Conservation (phyloP, 805 yeast genomes). For the Suhomyces pyralidae region DNA sequence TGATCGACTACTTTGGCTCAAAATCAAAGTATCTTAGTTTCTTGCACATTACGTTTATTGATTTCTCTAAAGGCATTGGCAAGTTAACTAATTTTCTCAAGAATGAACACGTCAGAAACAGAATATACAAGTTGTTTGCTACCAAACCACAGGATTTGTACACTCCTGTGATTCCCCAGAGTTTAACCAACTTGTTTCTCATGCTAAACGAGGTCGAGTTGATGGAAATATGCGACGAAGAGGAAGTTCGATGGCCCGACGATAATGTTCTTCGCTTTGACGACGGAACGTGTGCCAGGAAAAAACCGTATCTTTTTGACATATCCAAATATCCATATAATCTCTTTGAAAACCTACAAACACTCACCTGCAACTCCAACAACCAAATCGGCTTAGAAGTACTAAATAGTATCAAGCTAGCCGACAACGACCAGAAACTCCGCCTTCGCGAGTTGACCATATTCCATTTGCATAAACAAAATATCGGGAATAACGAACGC, state of each 20-base stretch:
- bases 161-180: conserved; percentile 23
- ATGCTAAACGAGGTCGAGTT: conserved; percentile 31
- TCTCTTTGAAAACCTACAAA: conserved; percentile 14
- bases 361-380: conserved; percentile 32
- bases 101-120: conserved; percentile 21
- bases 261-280: background rate
- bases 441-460: conserved; percentile 26
- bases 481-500: conserved; percentile 10
- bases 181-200: conserved; percentile 30
- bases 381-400: conserved; percentile 30
- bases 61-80: conserved; percentile 22
- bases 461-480: conserved; percentile 32
- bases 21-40: conserved; percentile 24
- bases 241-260: background rate
- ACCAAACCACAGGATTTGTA: conserved; percentile 21
- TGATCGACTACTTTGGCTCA: conserved; percentile 25
- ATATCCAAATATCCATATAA: background rate
- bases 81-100: conserved; percentile 23
- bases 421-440: conserved; percentile 20
- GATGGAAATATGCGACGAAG: conserved; percentile 9
- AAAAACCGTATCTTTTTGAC: conserved; percentile 6
- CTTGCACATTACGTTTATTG: conserved; percentile 31
- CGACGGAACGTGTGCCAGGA: background rate
- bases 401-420: conserved; percentile 19
- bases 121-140: conserved; percentile 30